These are phyloP conservation scores for Sclerotinia nivalis DNA, from an alignment of 2,329 filamentous ascomycete species.

Conservation along the genomic window DNA sequence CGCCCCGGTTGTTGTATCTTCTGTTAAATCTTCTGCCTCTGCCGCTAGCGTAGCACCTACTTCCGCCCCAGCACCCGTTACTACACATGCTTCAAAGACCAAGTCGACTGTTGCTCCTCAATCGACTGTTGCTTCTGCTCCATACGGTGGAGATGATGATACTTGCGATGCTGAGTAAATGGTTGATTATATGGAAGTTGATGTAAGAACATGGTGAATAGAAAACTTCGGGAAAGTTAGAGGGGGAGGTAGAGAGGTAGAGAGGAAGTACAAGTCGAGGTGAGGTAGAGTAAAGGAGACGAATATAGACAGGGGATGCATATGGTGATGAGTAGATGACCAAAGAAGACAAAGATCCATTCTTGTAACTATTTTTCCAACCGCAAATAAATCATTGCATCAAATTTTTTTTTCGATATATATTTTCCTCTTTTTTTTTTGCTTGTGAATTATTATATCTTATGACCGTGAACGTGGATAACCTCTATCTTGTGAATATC, in stretches of 20 bases:
- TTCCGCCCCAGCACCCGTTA: neutral
- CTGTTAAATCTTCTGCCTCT: neutral
- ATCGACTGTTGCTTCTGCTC: neutral
- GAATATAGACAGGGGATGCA: no score
- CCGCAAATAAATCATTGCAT: neutral
- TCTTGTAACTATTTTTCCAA: constrained; percentile 14
- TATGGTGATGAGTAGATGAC: neutral
- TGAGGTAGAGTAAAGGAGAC: neutral
- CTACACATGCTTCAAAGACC: neutral
- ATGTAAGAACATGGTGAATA: no score
- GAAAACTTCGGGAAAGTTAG: neutral
- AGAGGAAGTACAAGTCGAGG: neutral
- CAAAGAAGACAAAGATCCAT: neutral
- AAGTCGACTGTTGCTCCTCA: neutral
- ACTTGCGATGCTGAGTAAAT: constrained; percentile 18
- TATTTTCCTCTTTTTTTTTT: neutral
- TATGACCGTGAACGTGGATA: no score
- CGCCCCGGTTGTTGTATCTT: neutral
- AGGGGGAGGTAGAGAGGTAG: neutral
- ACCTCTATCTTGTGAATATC: no score
- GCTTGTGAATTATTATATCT: neutral
- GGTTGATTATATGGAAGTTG: neutral
- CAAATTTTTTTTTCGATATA: neutral
- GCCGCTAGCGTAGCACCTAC: neutral
- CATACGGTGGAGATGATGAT: neutral